These are phyloP conservation scores for Hypoxylon sp. DNA, from an alignment of 2,329 filamentous ascomycete genomes.

Conservation along the genomic window DNA sequence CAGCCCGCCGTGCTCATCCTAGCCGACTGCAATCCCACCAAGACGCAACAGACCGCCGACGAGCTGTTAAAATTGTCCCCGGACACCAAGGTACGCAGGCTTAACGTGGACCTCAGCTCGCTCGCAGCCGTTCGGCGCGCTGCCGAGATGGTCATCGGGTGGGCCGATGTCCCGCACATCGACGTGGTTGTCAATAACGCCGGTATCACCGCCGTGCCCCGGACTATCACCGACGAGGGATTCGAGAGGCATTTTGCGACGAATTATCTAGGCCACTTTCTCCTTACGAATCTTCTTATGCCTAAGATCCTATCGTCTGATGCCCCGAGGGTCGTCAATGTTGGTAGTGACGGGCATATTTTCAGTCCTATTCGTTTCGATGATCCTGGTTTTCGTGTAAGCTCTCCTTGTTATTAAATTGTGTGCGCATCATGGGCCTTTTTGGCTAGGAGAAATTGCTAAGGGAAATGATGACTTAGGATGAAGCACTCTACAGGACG, in stretches of 20 bases:
- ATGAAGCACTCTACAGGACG: slow-evolving; percentile 46
- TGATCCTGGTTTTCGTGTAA: background rate
- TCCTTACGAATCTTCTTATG: slow-evolving; percentile 58
- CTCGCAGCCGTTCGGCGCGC: background rate
- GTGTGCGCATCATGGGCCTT: background rate
- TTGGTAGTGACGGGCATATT: slow-evolving; percentile 62
- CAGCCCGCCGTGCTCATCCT: background rate
- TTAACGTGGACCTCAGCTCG: background rate
- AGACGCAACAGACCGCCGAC: background rate
- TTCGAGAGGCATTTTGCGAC: slow-evolving; percentile 58
- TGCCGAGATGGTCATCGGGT: background rate
- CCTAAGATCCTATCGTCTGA: slow-evolving; percentile 50
- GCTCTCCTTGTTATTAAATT: background rate
- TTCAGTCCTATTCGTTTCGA: slow-evolving; percentile 59
- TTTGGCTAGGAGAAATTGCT: background rate
- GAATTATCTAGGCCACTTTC: slow-evolving; percentile 58
- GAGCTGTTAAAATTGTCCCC: background rate
- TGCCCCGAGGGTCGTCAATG: slow-evolving; percentile 58
- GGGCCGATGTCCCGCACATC: slow-evolving; percentile 13
- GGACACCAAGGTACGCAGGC: background rate
- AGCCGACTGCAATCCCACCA: background rate
- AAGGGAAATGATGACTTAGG: slow-evolving; percentile 3
- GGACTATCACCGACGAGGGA: slow-evolving; percentile 54
- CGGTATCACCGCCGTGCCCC: slow-evolving; percentile 58
- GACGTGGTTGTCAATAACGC: slow-evolving; percentile 41